Conservation (phyloP, 495 filamentous ascomycete genomes). For the Recurvomyces mirabilis region DNA sequence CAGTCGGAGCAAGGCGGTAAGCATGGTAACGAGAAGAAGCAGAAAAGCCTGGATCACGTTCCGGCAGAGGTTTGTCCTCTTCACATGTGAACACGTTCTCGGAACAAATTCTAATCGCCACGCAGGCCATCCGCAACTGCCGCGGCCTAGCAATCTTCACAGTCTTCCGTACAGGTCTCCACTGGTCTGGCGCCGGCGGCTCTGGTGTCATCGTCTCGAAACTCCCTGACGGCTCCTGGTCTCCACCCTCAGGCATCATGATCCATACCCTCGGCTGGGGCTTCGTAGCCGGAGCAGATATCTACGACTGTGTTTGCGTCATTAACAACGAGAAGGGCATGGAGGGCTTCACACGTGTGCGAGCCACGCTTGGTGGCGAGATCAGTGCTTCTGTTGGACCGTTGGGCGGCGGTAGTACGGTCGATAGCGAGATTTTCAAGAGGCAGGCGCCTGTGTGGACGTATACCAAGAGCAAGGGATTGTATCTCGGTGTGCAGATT, state of each 20-base stretch:
- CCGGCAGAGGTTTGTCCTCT: conserved; percentile 42
- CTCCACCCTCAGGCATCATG: conserved; percentile 74
- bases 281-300: conserved; percentile 77
- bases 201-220: conserved; percentile 72
- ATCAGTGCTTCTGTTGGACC: conserved; percentile 66
- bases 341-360: conserved; percentile 65
- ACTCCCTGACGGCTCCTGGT: conserved; percentile 74
- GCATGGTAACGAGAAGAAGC: conserved; percentile 49
- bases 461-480: conserved; percentile 75
- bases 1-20: conserved; percentile 37
- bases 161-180: conserved; percentile 79
- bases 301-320: conserved; percentile 84
- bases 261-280: conserved; percentile 73
- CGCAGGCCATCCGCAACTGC: conserved; percentile 60
- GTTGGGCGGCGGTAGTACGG: conserved; percentile 56
- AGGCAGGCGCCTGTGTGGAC: conserved; percentile 66
- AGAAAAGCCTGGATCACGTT: conserved; percentile 66
- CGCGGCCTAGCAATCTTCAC: conserved; percentile 85
- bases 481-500: conserved; percentile 68
- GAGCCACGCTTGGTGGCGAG: conserved; percentile 66
- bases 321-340: conserved; percentile 75
- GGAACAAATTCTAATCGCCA: background rate
- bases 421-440: conserved; percentile 61
- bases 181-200: conserved; percentile 75
- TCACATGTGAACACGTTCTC: no score